These are phyloP conservation scores for Aegle marmelos DNA, from an alignment of 345 rosid species.

Conservation along the genomic window DNA sequence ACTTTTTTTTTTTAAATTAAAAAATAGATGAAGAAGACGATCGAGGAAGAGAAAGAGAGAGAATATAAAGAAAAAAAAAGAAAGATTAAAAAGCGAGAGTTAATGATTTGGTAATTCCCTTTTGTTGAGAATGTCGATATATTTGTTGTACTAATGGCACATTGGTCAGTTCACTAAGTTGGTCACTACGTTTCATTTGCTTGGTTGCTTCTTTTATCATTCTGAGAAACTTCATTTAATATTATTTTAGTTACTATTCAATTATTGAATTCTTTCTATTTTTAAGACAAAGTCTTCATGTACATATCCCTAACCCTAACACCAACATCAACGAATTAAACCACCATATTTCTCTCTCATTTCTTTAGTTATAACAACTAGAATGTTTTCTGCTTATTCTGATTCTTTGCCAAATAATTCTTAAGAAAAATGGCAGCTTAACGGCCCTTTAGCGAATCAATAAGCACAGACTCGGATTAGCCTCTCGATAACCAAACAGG, in stretches of 20 bases:
- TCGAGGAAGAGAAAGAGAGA: too few relatives aligned
- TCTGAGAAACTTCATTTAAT: slow-evolving; percentile 38
- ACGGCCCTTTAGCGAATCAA: slow-evolving; percentile 38
- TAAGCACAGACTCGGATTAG: slow-evolving; percentile 30
- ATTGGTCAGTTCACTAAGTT: too few relatives aligned
- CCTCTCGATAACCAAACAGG: slow-evolving; percentile 52
- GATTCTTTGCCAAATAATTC: neutral
- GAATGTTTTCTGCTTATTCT: neutral
- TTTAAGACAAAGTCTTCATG: too few relatives aligned
- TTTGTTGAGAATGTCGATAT: too few relatives aligned
- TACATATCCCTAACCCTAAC: neutral
- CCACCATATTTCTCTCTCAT: neutral
- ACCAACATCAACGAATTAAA: neutral
- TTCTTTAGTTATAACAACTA: neutral
- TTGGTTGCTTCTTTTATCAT: slow-evolving; percentile 25
- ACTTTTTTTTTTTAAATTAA: too few relatives aligned
- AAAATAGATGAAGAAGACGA: too few relatives aligned
- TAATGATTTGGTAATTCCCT: too few relatives aligned
- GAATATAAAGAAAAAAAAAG: too few relatives aligned
- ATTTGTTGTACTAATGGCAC: too few relatives aligned
- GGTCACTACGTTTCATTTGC: slow-evolving; percentile 19
- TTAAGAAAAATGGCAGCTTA: slow-evolving; percentile 53
- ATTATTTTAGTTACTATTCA: neutral
- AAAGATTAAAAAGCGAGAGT: too few relatives aligned
- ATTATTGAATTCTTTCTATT: neutral